Evolutionary conservation across 2,329 filamentous ascomycete species (phyloP).

Genomic region (Sclerotinia minor): DNA sequence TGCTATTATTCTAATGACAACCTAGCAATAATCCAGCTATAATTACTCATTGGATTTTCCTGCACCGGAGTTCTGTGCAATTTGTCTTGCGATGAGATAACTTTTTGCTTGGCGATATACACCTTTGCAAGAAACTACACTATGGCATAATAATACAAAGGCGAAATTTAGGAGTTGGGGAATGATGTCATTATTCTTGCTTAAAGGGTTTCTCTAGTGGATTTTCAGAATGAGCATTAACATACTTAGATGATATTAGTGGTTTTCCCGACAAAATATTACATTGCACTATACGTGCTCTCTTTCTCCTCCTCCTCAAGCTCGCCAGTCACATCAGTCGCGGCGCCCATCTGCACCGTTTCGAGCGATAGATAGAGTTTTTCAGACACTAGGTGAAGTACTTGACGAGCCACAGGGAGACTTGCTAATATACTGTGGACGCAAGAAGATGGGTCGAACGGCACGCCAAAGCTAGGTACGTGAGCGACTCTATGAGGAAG

Average conservation of each 20-base stretch:
- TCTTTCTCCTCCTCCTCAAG: not conserved
- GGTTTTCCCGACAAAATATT: not conserved
- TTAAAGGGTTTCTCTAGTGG: not conserved
- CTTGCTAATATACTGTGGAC: not conserved
- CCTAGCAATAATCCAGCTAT: not conserved
- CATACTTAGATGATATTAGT: not conserved
- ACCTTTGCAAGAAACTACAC: not conserved
- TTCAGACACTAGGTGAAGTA: not conserved
- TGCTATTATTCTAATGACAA: not conserved
- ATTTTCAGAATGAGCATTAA: not conserved
- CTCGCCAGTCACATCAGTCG: not conserved
- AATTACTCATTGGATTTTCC: not conserved
- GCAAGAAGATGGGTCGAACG: not conserved
- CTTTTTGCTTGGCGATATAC: not conserved
- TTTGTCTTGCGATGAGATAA: not conserved
- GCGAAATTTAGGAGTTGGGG: not conserved
- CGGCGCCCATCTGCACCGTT: not conserved
- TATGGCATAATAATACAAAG: not conserved
- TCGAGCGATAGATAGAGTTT: not conserved
- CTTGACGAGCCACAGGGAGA: not conserved
- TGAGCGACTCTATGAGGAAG: not conserved
- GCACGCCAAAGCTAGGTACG: not conserved
- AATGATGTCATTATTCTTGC: not conserved
- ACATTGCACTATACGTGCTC: not conserved
- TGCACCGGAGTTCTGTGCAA: not conserved